Conservation (phyloP, 1,139 yeast genomes). For the Zygosaccharomyces pseudobailii region DNA sequence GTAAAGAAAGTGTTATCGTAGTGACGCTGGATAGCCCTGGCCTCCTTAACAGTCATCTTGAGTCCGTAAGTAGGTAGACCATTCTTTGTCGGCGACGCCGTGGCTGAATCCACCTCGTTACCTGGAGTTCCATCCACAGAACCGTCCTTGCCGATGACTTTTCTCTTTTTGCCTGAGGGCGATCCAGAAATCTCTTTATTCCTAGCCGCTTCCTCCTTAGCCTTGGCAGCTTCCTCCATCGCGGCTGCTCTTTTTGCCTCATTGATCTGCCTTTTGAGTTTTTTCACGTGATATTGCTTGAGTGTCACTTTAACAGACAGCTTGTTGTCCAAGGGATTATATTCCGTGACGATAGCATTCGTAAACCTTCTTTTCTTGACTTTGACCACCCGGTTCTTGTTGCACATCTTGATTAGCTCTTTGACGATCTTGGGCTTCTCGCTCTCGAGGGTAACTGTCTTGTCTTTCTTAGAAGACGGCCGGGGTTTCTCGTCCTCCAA, state of each 20-base stretch:
- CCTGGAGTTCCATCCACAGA: slow-evolving; percentile 7
- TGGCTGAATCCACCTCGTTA: slow-evolving; percentile 5
- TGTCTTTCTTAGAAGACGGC: slow-evolving; percentile 15
- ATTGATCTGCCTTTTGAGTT: slow-evolving; percentile 27
- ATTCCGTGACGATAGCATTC: slow-evolving; percentile 27
- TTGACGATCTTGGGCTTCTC: slow-evolving; percentile 26
- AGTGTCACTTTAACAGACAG: slow-evolving; percentile 30
- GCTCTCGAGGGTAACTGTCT: slow-evolving; percentile 24
- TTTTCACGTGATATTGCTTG: slow-evolving; percentile 33
- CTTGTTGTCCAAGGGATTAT: slow-evolving; percentile 19
- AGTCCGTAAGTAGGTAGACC: slow-evolving; percentile 36
- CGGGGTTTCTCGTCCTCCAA: slow-evolving; percentile 20
- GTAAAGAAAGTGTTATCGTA: slow-evolving; percentile 82
- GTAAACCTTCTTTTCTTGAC: slow-evolving; percentile 34
- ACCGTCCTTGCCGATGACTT: slow-evolving; percentile 6
- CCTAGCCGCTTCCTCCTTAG: slow-evolving; percentile 15
- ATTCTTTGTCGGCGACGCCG: slow-evolving; percentile 15
- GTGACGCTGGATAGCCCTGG: slow-evolving; percentile 70
- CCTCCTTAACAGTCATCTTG: slow-evolving; percentile 51
- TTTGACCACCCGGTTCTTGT: slow-evolving; percentile 28
- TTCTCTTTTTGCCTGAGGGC: slow-evolving; percentile 9
- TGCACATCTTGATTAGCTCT: slow-evolving; percentile 30
- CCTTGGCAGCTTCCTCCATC: slow-evolving; percentile 22
- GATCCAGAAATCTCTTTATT: slow-evolving; percentile 11
- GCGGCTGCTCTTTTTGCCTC: slow-evolving; percentile 28